Base-by-base conservation (phyloP, 2,329 filamentous ascomycete genomes). In the Dryadomyces sulphureus region DNA sequence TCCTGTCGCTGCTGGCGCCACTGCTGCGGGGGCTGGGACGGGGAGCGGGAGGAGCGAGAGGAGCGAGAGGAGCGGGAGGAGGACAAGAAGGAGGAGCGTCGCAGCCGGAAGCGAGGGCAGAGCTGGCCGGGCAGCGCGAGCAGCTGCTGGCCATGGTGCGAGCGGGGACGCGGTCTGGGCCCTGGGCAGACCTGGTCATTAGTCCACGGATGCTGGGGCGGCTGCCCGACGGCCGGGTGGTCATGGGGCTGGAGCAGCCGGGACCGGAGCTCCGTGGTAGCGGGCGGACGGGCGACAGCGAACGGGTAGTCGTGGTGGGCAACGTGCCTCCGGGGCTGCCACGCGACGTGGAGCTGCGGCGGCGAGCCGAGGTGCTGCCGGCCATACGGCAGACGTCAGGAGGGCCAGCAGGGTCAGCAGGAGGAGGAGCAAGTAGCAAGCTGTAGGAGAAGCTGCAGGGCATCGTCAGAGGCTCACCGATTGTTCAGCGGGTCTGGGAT, bases 121-220 rank as follows among this genome's bases (percentile, higher is more conserved):
- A 34, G 5, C 14, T 12, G 17, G 19, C 27, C n/a, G 30, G 20
- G 8, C 32, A 36, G 42, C 30, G 42, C 4, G 16, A 36, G 21
- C 17, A 24, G 25, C 22, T 46, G 16, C 6, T 21, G 9, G 25
- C 25, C 5, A 20, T 46, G 22, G 7, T 46, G 20, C 35, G 20
- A 7, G 12, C 21, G 16, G 38, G 38, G 21, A 22, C 36, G 21
- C 34, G 22, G 8, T 43, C 62, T 2, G 59, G 59, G 34, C 52
- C 70, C 0, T 81, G 75, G 75, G 65, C 61, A 0, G 69, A 79
- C 5, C 78, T 79, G 57, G 70, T 73, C n/a, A 81, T 82, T 47
- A 72, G 71, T 50, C 77, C 79, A 4, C 60, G 63, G 3, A 60
- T 60, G 12, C 45, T 77, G 7, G 65, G 72, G 17, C 54, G 22